Base-by-base conservation (phyloP, 176 grass and related monocot genomes). In the Hyparrhenia diplandra region DNA sequence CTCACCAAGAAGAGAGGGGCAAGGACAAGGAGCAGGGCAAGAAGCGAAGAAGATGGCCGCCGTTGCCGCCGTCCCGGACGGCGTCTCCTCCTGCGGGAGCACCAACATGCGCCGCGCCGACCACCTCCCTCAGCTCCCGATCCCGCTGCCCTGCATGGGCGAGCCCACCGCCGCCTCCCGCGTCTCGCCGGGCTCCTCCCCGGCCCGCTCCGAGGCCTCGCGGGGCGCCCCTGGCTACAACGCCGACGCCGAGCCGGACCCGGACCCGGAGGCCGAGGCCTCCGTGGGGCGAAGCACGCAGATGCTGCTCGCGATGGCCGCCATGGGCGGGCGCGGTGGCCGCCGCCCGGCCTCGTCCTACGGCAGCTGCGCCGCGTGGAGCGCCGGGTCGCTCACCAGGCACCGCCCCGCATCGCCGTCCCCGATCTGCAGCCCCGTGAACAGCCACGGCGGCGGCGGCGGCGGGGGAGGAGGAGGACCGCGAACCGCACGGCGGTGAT, bases 361-460 rank as follows among this genome's bases (percentile, higher is more conserved):
- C 64, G 89, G 89, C 32, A 91, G 89, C 64, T 90, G 89, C 80
- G 81, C 84, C 75, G 89, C 80, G 16, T 86, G 89, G 84, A 90
- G 85, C 76, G 80, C 81, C 36, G 89, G 85, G 6, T 87, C 89
- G 42, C 85, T 91, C 71, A 87, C 77, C 71, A 36, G 80, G 28
- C 85, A 91, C 82, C 72, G 92, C 66, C 89, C 92, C 21, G 72
- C 81, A 11, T 89, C 92, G 10, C 92, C 92, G 1, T 94, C 87
- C 51, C 92, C 92, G n/a, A 80, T 94, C 54, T 94, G 89, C 76
- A 94, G 92, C 77, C 87, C 92, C 52, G 86, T 89, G 16, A 92
- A 54, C 68, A 82, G 83, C 70, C 74, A 30, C 39, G 84, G 55
- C 1, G 55, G 75, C 6, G 74, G 6, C 23, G 73, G 25, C 32